phyloP scores from a whole-genome alignment of 2,329 filamentous ascomycete species.

The Hypomyces rosellus region DNA sequence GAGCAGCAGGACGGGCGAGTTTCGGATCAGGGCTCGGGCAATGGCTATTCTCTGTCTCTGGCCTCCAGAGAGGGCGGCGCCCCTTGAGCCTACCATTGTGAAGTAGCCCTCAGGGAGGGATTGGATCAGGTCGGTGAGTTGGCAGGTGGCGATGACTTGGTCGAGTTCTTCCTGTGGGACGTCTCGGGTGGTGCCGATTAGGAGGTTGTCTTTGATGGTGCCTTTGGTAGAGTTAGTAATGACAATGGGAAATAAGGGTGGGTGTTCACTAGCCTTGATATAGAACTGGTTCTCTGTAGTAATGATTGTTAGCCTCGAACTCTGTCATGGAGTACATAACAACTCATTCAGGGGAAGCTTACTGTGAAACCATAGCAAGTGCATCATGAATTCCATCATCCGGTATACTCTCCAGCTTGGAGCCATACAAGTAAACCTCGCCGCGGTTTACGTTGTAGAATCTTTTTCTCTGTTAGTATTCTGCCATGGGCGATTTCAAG shows the following conservation, averaged over 20 bases:
- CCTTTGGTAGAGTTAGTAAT: conserved; percentile 19
- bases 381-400: no score
- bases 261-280: conserved; percentile 17
- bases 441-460: no score
- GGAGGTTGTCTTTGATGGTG: conserved; percentile 42
- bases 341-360: no score
- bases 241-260: no score
- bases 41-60: conserved; percentile 14
- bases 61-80: conserved; percentile 10
- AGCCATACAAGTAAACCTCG: no score
- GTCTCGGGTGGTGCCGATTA: conserved; percentile 32
- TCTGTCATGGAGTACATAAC: no score
- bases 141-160: conserved; percentile 30
- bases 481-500: conserved; percentile 30
- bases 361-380: no score
- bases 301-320: conserved; percentile 16
- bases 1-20: conserved; percentile 1
- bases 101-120: conserved; percentile 90
- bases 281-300: conserved; percentile 43
- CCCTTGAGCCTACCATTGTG: conserved; percentile 67
- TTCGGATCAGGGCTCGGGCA: background rate
- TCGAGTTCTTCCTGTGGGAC: conserved; percentile 16
- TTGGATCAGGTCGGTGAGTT: conserved; percentile 53
- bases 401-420: no score
- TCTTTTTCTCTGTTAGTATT: conserved; percentile 32